Base-by-base conservation (phyloP, 1,284 basidiomycete species). In the Cryptococcus hybrid region DNA sequence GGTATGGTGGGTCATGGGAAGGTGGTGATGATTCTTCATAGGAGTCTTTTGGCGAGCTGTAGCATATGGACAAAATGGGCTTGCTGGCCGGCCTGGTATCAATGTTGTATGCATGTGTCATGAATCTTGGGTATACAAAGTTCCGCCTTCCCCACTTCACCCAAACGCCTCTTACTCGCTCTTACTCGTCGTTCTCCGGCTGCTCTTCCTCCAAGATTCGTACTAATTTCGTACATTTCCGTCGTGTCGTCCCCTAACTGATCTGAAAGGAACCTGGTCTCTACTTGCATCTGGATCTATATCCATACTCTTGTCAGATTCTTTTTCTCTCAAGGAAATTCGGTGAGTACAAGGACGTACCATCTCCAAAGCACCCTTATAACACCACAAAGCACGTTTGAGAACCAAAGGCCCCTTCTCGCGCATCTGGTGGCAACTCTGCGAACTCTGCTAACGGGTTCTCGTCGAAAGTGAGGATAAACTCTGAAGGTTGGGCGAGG, bases 361-460 rank as follows among this genome's bases (percentile, higher is more conserved):
- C 96, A 99, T 99, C 79, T 99, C 96, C 51, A 99, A 76, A 30
- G 93, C 86, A 1, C 96, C 96, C 94, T 82, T 49, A 99, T 78
- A 1, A 99, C 95, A 3, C 96, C 96, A 64, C 92, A 95, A 0
- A 96, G 80, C 35, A 99, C 88, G 75, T 99, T 99, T 73, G 90
- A 92, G 77, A 94, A 99, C 92, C 92, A 96, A 38, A 99, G 79
- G 0, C 93, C 94, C 90, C 90, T 71, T 92, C 89, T 49, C 64
- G 80, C 4, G 87, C 94, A 67, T 97, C 94, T 54, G 92, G 88
- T 0, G 96, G 96, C 46, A 99, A 82, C 73, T 99, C 96, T 40
- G 97, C 95, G 74, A 99, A 99, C 69, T 99, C 96, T 7, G 93
- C 87, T 53, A 99, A 76, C 0, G 96, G 96, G 73, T 99, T 99